Evolutionary conservation across 2,329 filamentous ascomycete species (phyloP), one percentile per base, ranked within the genome.

Genomic region (Calonectria naviculata): DNA sequence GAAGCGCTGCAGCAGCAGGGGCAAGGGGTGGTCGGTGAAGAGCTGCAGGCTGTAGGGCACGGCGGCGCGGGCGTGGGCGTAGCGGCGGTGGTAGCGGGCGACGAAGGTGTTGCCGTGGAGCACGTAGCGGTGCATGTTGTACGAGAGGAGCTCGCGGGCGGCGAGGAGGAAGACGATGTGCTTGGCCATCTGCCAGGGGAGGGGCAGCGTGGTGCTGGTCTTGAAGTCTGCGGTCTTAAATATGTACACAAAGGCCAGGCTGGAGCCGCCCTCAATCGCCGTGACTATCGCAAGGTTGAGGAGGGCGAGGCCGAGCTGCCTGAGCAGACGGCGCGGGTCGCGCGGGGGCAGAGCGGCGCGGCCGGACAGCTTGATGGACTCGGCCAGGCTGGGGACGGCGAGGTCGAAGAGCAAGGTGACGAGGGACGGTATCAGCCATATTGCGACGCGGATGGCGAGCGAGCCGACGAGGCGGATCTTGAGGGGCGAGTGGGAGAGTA

Each of bases 401-500:
- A 89, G 86, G 80, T 97, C 95, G 79, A 97, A 92, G 4, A 91
- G 78, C 2, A 97, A 89, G 77, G 95, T 95, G 15, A 93, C 71
- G 0, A 94, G 81, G 0, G 94, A 94, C 0, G 95, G 95, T 0
- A 94, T 65, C 3, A 97, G 84, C 83, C 92, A 97, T 78, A 95
- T 91, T 5, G 94, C 74, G 12, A 92, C 69, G 47, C 94, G 92
- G 60, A 95, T 85, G 28, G 89, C 89, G 6, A 94, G 81, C 0
- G 92, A 92, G 67, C 92, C 94, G 64, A 93, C 85, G 1, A 97
- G 81, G 81, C 97, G 94, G 68, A 98, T 90, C 70, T 90, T 89
- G 19, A 97, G 85, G 0, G 94, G 91, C 1, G 92, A 88, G 78
- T 97, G 93, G 8, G 93, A 93, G 4, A 96, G 86, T 44, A 97